These are phyloP conservation scores for Mycena rosella DNA, from an alignment of 768 basidiomycete species.

Conservation along the genomic window DNA sequence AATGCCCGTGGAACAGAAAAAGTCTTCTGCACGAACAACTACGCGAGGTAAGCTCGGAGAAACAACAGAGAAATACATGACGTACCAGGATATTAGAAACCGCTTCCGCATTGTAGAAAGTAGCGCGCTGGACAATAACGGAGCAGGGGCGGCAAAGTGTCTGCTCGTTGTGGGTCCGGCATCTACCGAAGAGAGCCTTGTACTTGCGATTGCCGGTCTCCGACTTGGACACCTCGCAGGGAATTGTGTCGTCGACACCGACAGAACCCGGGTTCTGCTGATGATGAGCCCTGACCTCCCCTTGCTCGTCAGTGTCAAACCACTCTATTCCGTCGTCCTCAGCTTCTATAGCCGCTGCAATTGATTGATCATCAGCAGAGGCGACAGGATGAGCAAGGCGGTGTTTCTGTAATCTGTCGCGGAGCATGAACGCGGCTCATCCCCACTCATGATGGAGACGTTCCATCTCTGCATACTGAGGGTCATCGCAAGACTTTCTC, in stretches of 20 bases:
- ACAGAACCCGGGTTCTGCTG: slow-evolving; percentile 21
- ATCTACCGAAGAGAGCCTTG: slow-evolving; percentile 33
- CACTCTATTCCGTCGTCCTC: slow-evolving; percentile 25
- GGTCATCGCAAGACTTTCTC: slow-evolving; percentile 21
- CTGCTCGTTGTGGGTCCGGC: slow-evolving; percentile 39
- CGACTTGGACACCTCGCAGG: slow-evolving; percentile 19
- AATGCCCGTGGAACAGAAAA: slow-evolving; percentile 42
- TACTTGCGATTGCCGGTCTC: slow-evolving; percentile 21
- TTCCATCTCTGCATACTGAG: slow-evolving; percentile 29
- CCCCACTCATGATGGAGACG: not conserved
- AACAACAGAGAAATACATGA: too few species aligned
- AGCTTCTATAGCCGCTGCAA: not conserved
- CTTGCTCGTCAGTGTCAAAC: slow-evolving; percentile 20
- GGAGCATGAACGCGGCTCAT: not conserved
- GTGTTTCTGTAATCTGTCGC: slow-evolving; percentile 2
- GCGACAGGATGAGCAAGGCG: not conserved
- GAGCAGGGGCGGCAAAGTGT: slow-evolving; percentile 36
- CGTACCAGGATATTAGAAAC: slow-evolving; percentile 27
- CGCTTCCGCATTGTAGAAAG: slow-evolving; percentile 38
- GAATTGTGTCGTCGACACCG: slow-evolving; percentile 22
- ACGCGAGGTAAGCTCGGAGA: not conserved
- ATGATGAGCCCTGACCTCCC: slow-evolving; percentile 6
- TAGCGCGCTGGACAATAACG: slow-evolving; percentile 33
- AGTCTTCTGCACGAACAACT: slow-evolving; percentile 30
- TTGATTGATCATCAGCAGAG: not conserved